Conservation (phyloP, 805 yeast species). For the Cyberlindnera meyerae region DNA sequence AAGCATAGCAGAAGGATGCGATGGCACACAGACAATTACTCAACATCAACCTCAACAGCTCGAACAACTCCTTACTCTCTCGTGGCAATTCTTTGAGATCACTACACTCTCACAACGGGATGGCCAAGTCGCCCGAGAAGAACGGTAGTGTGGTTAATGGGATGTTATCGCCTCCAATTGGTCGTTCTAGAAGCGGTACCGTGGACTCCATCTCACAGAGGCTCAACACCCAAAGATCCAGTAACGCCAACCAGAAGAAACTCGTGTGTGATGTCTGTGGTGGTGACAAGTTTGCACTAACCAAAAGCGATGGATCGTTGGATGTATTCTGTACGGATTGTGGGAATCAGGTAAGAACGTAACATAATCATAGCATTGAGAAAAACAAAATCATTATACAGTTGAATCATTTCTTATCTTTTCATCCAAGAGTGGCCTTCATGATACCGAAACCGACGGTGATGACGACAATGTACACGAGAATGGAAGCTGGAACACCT, state of each 20-base stretch:
- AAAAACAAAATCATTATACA: no score
- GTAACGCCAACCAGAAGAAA: conserved; percentile 1
- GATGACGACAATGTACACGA: conserved; percentile 67
- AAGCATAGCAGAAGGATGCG: not conserved
- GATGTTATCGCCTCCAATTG: not conserved
- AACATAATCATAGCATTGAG: no score
- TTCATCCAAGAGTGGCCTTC: no score
- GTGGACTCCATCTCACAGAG: conserved; percentile 12
- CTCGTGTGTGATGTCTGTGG: conserved; percentile 24
- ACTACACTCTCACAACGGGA: no score
- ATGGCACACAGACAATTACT: conserved; percentile 4
- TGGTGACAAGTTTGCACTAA: conserved; percentile 23
- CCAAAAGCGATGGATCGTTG: conserved; percentile 9
- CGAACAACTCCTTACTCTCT: conserved; percentile 15
- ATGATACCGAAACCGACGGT: conserved; percentile 80
- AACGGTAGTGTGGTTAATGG: not conserved
- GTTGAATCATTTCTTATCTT: no score
- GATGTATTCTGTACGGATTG: conserved; percentile 26
- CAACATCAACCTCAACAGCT: conserved; percentile 15
- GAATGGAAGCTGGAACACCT: conserved; percentile 83
- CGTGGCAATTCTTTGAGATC: conserved; percentile 14
- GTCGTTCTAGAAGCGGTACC: conserved; percentile 19
- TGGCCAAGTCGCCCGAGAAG: not conserved
- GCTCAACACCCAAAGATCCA: not conserved
- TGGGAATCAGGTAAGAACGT: conserved; percentile 23